Conservation (phyloP, 2,329 filamentous ascomycete species). For the Colletotrichum sp. region DNA sequence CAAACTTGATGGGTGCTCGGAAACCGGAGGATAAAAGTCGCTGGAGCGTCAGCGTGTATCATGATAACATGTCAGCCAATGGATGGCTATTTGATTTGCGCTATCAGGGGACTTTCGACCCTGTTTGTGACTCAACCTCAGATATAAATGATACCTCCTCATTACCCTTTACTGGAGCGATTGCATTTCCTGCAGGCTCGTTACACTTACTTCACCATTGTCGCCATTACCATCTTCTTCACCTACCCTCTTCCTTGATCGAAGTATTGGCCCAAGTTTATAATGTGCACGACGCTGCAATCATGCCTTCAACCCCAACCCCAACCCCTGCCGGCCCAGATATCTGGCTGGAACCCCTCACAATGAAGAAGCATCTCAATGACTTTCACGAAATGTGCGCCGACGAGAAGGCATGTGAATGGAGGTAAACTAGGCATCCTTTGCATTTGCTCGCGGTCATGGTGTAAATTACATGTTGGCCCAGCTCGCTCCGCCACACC, state of each 20-base stretch:
- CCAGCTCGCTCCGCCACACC: neutral
- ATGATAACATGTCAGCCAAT: neutral
- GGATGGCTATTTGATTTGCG: neutral
- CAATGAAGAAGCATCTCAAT: neutral
- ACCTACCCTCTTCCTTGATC: neutral
- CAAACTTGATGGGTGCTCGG: neutral
- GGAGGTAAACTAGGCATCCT: neutral
- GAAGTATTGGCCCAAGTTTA: neutral
- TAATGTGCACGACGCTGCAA: neutral
- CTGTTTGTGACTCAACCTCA: neutral
- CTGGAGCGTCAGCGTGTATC: neutral
- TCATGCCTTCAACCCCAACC: neutral
- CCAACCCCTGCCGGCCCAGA: neutral
- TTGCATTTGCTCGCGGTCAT: neutral
- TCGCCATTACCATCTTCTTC: neutral
- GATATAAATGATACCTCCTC: neutral
- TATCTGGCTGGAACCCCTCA: neutral
- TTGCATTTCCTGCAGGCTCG: neutral
- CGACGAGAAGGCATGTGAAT: neutral
- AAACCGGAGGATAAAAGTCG: neutral
- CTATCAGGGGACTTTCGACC: neutral
- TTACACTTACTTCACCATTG: neutral
- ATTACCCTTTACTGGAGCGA: neutral
- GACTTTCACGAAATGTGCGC: neutral
- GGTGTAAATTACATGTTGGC: neutral